phyloP scores from a whole-genome alignment of 75 land plant species.

The Pinus taeda region DNA sequence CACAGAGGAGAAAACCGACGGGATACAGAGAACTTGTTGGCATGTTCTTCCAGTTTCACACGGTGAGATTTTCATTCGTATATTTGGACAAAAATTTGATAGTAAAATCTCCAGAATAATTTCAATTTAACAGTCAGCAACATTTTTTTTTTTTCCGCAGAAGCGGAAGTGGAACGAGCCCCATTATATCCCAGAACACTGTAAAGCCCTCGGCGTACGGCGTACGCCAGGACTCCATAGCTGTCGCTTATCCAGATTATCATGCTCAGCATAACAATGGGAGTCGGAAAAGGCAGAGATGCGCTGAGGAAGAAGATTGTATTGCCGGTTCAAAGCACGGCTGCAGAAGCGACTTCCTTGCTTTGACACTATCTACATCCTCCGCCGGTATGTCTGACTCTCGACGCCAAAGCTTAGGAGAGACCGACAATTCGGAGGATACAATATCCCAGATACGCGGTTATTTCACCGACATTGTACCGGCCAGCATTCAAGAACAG shows the following conservation, averaged over 20 bases:
- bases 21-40: neutral
- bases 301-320: neutral
- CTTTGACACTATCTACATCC: neutral
- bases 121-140: neutral
- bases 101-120: neutral
- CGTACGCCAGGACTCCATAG: too few species aligned
- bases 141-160: neutral
- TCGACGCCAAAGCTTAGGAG: neutral
- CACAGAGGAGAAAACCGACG: neutral
- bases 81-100: too few species aligned
- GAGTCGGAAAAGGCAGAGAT: neutral
- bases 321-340: constrained; percentile 3
- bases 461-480: too few species aligned
- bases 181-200: neutral
- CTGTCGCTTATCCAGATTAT: neutral
- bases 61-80: neutral
- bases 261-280: neutral
- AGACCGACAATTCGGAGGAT: neutral
- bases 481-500: too few species aligned
- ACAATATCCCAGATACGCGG: neutral
- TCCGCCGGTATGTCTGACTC: neutral
- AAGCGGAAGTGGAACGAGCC: neutral
- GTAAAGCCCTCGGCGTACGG: neutral
- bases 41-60: neutral
- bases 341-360: neutral